Conservation (phyloP, 176 grass and related monocot genomes). For the Hordeum vulgare region MorexV3_pseudomolecules_assembly NC_058522.1:546270405-546270904, state of each 20-base stretch:
- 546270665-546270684: constrained; percentile 51
- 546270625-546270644: constrained; percentile 35
- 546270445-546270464: background rate
- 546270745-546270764: constrained; percentile 14
- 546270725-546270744: constrained; percentile 42
- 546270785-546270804: constrained; percentile 41
- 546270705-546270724: constrained; percentile 52
- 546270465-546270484: background rate
- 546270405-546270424: background rate
- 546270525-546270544: no score
- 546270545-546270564: background rate
- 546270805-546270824: constrained; percentile 44
- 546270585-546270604: background rate
- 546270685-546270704: constrained; percentile 56
- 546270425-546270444: background rate
- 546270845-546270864: constrained; percentile 40
- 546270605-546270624: background rate
- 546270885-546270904: constrained; percentile 29
- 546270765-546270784: constrained; percentile 12
- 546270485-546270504: no score
- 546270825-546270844: constrained; percentile 42
- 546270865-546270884: constrained; percentile 34
- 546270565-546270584: background rate
- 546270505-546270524: no score
- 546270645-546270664: constrained; percentile 44